These are phyloP conservation scores for Pythium periplocum DNA, from an alignment of 352 stramenopile species.

Conservation along the genomic window DNA sequence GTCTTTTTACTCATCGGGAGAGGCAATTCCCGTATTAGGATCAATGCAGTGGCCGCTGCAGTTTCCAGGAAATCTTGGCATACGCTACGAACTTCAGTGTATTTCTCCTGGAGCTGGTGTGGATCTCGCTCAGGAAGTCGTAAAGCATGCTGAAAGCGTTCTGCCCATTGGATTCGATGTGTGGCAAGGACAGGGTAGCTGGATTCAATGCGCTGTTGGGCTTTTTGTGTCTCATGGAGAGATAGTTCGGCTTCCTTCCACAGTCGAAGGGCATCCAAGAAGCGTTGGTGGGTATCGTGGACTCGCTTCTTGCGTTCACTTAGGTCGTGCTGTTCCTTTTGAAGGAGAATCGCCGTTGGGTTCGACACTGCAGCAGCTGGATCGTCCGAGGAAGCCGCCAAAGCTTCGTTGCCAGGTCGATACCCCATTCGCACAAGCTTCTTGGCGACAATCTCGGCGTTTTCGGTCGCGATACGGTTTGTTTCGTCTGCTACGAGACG, in stretches of 20 bases:
- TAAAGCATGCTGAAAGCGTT: slow-evolving; percentile 56
- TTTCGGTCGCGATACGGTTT: slow-evolving; percentile 34
- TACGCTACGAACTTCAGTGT: slow-evolving; percentile 78
- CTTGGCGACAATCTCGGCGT: slow-evolving; percentile 35
- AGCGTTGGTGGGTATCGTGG: slow-evolving; percentile 39
- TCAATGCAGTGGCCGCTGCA: slow-evolving; percentile 53
- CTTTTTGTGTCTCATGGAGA: slow-evolving; percentile 41
- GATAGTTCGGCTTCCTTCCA: slow-evolving; percentile 73
- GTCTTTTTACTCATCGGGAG: slow-evolving; percentile 76
- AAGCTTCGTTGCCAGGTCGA: slow-evolving; percentile 11
- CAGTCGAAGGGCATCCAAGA: slow-evolving; percentile 61
- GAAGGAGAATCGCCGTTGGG: slow-evolving; percentile 31
- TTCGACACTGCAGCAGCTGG: slow-evolving; percentile 10
- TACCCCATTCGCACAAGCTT: slow-evolving; percentile 65
- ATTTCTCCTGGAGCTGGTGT: slow-evolving; percentile 65
- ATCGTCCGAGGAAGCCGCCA: not conserved
- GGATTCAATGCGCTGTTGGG: slow-evolving; percentile 36
- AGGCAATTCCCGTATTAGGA: slow-evolving; percentile 79
- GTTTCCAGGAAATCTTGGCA: slow-evolving; percentile 88
- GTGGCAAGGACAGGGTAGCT: slow-evolving; percentile 40
- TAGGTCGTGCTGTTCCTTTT: slow-evolving; percentile 53
- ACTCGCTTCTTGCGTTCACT: slow-evolving; percentile 44
- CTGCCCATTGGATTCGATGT: slow-evolving; percentile 56
- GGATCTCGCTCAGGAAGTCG: slow-evolving; percentile 27
- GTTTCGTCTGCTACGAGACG: slow-evolving; percentile 34